Evolutionary conservation across 1,284 basidiomycete genomes (phyloP), one percentile per base, ranked within the genome.

Genomic region (Puccinia hordei): DNA sequence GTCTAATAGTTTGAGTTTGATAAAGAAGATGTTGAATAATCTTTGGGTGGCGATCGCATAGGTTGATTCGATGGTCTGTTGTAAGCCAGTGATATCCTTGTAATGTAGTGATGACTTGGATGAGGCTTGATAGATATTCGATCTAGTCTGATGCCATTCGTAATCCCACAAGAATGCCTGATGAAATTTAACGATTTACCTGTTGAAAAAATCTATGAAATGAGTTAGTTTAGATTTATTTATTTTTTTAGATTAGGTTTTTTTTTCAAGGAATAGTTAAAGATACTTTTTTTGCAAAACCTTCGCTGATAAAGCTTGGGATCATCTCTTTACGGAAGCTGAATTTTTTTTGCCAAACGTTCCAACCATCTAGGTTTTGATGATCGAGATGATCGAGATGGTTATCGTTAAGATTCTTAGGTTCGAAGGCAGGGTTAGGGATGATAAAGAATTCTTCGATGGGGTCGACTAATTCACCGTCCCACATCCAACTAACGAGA

Each of bases 111-210:
- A 94, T n/a, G 51, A 13, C 49, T 65, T 68, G 8, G 27, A 44
- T 22, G 71, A 74, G n/a, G 51, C 46, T 75, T 71, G 91, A 83
- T 90, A 92, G 86, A 95, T 90, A 83, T 92, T 92, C 84, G 93
- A 91, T 80, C 93, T 89, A 10, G 93, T 95, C 17, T 90, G 90
- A 1, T 98, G 92, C 97, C 96, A 99, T 82, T 98, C 95, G 81
- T 90, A 92, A 84, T 99, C 96, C 93, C 92, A 85, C 97, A 99
- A 84, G 92, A 96, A 85, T 98, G 97, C 33, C 95, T 90, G 83
- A 99, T 98, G 84, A 98, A 99, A 86, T 99, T 99, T 85, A 99
- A 88, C 85, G 94, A 97, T 86, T 95, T 95, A 27, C 97, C 97
- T 0, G 96, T 99, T 12, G 95, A 98, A 85, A 98, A 98, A 81